Conservation (phyloP, 345 rosid species). For the Turnera subulata region DNA sequence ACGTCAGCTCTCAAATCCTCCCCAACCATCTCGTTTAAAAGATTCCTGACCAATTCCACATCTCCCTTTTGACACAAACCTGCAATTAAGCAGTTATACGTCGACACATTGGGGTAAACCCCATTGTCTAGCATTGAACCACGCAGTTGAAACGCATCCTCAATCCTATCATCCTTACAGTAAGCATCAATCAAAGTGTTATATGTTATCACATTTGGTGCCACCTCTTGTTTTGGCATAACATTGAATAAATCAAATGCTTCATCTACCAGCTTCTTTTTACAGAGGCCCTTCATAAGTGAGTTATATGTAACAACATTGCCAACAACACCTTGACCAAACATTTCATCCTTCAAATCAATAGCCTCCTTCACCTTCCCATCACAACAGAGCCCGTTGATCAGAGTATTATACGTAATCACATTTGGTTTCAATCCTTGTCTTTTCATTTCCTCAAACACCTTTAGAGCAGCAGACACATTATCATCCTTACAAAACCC, state of each 20-base stretch:
- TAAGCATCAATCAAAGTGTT: conserved; percentile 67
- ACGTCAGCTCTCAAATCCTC: conserved; percentile 45
- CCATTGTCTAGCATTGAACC: conserved; percentile 46
- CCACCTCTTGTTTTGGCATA: conserved; percentile 37
- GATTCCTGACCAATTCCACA: conserved; percentile 33
- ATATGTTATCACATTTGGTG: conserved; percentile 45
- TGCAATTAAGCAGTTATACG: conserved; percentile 67
- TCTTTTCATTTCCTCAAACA: conserved; percentile 64
- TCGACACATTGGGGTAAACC: conserved; percentile 42
- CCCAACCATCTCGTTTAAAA: conserved; percentile 37
- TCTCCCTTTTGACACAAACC: conserved; percentile 60
- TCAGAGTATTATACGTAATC: conserved; percentile 57
- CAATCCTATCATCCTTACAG: conserved; percentile 52
- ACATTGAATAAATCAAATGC: conserved; percentile 47
- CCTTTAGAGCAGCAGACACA: conserved; percentile 42
- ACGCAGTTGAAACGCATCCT: conserved; percentile 49
- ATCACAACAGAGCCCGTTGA: conserved; percentile 44
- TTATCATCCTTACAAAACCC: conserved; percentile 80
- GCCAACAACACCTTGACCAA: conserved; percentile 43
- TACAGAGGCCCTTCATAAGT: conserved; percentile 67
- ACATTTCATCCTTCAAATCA: conserved; percentile 51
- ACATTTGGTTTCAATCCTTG: conserved; percentile 51
- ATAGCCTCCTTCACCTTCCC: conserved; percentile 56
- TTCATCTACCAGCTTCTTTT: conserved; percentile 53
- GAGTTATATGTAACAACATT: conserved; percentile 56